Percentiles rank a stretch among this genome's conserved stretches.
Conservation (phyloP, 1,284 basidiomycete species). For the Xanthoconium separans region DNA sequence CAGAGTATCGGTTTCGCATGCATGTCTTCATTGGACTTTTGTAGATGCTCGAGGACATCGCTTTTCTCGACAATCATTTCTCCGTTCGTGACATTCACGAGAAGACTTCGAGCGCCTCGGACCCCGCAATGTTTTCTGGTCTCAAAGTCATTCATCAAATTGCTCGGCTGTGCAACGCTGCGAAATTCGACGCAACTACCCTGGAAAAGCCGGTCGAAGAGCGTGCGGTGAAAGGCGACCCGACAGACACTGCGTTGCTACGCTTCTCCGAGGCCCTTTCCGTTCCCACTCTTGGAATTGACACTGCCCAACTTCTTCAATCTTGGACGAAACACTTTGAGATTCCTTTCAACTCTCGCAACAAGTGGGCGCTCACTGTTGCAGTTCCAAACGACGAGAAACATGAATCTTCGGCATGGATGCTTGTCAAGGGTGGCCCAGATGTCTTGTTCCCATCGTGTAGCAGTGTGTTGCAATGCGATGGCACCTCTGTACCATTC, state of each 20-base stretch:
- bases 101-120: constrained; percentile 14
- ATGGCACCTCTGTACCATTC: constrained; percentile 39
- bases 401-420: constrained; percentile 19
- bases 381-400: constrained; percentile 11
- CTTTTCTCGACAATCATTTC: constrained; percentile 40
- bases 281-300: constrained; percentile 15
- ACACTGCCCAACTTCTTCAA: constrained; percentile 23
- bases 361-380: constrained; percentile 58
- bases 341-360: constrained; percentile 61
- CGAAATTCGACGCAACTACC: constrained; percentile 46
- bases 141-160: constrained; percentile 41
- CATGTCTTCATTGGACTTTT: background rate
- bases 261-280: constrained; percentile 53
- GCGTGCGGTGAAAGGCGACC: constrained; percentile 56
- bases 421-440: constrained; percentile 59
- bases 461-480: constrained; percentile 37
- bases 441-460: constrained; percentile 58
- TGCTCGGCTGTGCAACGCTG: constrained; percentile 60
- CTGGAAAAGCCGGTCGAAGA: constrained; percentile 38
- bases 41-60: constrained; percentile 41
- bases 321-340: constrained; percentile 37
- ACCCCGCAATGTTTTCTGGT: constrained; percentile 10
- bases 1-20: background rate
- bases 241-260: constrained; percentile 62
- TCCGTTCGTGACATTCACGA: constrained; percentile 24